These are phyloP conservation scores for Sugiyamaella neomexicana DNA, from an alignment of 1,139 yeast genomes.

Conservation along the genomic window DNA sequence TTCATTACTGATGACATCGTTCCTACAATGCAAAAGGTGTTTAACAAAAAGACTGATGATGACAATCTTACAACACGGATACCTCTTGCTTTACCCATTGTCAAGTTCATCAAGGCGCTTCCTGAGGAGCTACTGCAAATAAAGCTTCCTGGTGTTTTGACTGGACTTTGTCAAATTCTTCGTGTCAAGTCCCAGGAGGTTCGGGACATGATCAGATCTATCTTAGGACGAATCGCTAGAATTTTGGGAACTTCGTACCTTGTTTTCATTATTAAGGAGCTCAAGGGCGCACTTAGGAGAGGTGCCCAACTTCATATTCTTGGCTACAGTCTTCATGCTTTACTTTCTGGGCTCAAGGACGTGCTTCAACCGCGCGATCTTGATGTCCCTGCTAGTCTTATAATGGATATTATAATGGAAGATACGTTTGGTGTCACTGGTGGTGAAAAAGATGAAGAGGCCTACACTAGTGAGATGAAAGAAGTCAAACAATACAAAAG, in stretches of 20 bases:
- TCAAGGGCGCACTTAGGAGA: constrained; percentile 73
- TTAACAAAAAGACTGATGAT: constrained; percentile 42
- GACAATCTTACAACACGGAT: constrained; percentile 75
- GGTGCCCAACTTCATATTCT: constrained; percentile 95
- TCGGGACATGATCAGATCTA: constrained; percentile 82
- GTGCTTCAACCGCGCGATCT: constrained; percentile 66
- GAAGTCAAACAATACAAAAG: constrained; percentile 90
- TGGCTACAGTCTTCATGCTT: constrained; percentile 79
- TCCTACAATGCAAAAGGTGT: constrained; percentile 59
- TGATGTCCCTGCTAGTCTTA: constrained; percentile 61
- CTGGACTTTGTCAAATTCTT: constrained; percentile 82
- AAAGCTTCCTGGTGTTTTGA: constrained; percentile 77
- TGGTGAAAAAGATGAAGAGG: constrained; percentile 92
- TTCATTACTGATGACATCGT: constrained; percentile 45
- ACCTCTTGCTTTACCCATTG: constrained; percentile 79
- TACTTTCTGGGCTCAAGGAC: constrained; percentile 56
- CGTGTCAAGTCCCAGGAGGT: constrained; percentile 85
- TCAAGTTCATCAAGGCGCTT: constrained; percentile 66
- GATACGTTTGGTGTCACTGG: constrained; percentile 93
- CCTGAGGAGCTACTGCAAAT: constrained; percentile 55
- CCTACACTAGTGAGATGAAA: constrained; percentile 80
- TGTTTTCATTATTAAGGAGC: constrained; percentile 71
- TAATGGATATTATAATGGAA: constrained; percentile 81
- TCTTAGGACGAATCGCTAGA: constrained; percentile 63
- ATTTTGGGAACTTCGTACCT: constrained; percentile 74